Base-by-base conservation (phyloP, 768 basidiomycete species). In the Cubamyces sp. region DNA sequence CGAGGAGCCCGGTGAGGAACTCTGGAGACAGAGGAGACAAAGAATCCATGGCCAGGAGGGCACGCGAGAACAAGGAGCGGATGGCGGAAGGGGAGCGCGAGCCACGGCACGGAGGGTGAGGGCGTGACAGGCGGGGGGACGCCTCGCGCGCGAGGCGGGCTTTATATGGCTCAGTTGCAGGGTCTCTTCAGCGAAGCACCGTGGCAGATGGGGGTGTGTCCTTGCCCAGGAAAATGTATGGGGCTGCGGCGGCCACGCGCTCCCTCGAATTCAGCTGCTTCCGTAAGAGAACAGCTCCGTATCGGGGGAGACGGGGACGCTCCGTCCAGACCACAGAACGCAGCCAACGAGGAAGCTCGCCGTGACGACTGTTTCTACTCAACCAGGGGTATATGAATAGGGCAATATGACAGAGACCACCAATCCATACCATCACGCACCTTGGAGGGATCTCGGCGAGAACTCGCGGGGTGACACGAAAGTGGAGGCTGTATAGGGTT, bases 191-290 rank as follows among this genome's bases (percentile, higher is more conserved):
- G 25, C n/a, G 57, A 59, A 59, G 57, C 41, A 41, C 30, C 57
- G 57, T 41, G 41, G 49, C 48, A 25, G 28, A 43, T 21, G 46
- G 14, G 46, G 46, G 23, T 41, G 30, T n/a, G 41, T 39, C 43
- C 57, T 41, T 50, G 25, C 57, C 57, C 49, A 23, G 42, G 40
- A 30, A 43, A 51, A 19, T 52, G 49, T 28, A 49, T 52, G 26
- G 28, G 40, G 57, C 49, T 19, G 57, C 54, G 54, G 37, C 54
- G 37, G 54, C 54, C 57, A 50, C 46, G 49, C 49, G 57, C 49
- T 59, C 43, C 49, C 25, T 43, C 41, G n/a, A 18, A 43, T 47
- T 37, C 54, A 19, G 23, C 19, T 46, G 11, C n/a, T 53, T 40
- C 57, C 39, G 41, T 51, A 51, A 45, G 40, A 16, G 49, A 28